phyloP scores from a whole-genome alignment of 192 early-diverging fungal genomes.

The Rhizoclosmatium globosum region DNA sequence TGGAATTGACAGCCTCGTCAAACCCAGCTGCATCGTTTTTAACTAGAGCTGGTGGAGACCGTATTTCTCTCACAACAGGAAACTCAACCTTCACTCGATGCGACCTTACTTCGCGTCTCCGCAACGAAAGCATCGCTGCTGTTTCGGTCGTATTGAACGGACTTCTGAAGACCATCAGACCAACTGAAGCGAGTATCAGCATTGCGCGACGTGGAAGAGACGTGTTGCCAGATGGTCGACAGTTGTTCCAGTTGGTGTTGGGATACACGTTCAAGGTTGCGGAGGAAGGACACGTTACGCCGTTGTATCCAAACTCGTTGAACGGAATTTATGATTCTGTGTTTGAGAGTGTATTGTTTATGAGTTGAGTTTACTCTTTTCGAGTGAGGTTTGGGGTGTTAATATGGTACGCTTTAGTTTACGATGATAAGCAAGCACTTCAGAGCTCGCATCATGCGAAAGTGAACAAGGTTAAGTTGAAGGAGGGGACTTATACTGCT shows the following conservation, averaged over 20 bases:
- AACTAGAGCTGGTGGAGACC: slow-evolving; percentile 42
- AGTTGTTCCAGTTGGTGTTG: slow-evolving; percentile 77
- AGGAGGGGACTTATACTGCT: slow-evolving; percentile 84
- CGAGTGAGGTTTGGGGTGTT: not conserved
- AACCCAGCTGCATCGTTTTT: slow-evolving; percentile 37
- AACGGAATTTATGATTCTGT: slow-evolving; percentile 73
- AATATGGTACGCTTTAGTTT: slow-evolving; percentile 62
- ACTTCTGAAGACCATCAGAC: slow-evolving; percentile 73
- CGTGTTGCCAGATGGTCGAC: slow-evolving; percentile 68
- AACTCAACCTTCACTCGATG: slow-evolving; percentile 72
- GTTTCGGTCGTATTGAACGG: slow-evolving; percentile 54
- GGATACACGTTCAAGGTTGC: slow-evolving; percentile 75
- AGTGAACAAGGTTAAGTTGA: slow-evolving; percentile 70
- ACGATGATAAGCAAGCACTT: slow-evolving; percentile 81
- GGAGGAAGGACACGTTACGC: slow-evolving; percentile 60
- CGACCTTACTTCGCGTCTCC: slow-evolving; percentile 73
- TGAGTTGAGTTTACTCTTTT: not conserved
- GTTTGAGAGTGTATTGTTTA: not conserved
- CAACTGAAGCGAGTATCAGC: slow-evolving; percentile 65
- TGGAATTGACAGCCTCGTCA: slow-evolving; percentile 58
- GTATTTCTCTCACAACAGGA: slow-evolving; percentile 46
- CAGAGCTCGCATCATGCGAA: slow-evolving; percentile 70
- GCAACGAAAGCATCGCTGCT: slow-evolving; percentile 73
- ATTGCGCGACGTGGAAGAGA: slow-evolving; percentile 83
- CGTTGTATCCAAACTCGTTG: slow-evolving; percentile 68